Evolutionary conservation across 352 stramenopile species (phyloP), one percentile per base, ranked within the genome.

Genomic region (Phytophthora brassicae): DNA sequence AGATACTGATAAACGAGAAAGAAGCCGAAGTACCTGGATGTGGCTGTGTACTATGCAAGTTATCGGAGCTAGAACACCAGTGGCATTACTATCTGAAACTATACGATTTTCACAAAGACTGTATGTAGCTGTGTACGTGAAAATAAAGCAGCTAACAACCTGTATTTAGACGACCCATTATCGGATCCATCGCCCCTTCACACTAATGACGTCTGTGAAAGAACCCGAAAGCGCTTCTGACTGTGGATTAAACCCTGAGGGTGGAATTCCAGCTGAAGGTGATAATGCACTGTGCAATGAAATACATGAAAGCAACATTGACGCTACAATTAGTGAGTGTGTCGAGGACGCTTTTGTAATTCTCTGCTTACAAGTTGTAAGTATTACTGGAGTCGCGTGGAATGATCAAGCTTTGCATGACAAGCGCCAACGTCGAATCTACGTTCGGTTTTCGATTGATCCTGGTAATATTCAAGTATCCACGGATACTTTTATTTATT

Each of bases 1-100:
- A 83, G 28, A 56, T 85, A 26, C 59, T 85, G 4, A 60, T 80
- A 6, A 83, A 85, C 36, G 76, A 82, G n/a, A 60, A 66, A 16
- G 52, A 74, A 49, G 44, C 43, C 0, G 6, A 38, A 6, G 66
- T 79, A 26, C 66, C 69, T 12, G 72, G 62, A 6, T 81, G 72
- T 20, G 58, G 36, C 4, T 35, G 33, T 12, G 28, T 61, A 0
- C 66, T 62, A 22, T 81, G 72, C 46, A 61, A 66, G 23, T 22
- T 79, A 7, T 42, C 49, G 22, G 39, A 67, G 23, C 33, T 81
- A 23, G 48, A 77, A 33, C 22, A 69, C 13, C 38, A 60, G 17
- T 81, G 70, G 69, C 24, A 56, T 4, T 72, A 74, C 55, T 81
- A 74, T 43, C 48, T 81, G 29, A 55, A 74, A 23, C 33, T 38